Base-by-base conservation (phyloP, 345 rosid genomes). In the Capsella bursapastoris region DNA sequence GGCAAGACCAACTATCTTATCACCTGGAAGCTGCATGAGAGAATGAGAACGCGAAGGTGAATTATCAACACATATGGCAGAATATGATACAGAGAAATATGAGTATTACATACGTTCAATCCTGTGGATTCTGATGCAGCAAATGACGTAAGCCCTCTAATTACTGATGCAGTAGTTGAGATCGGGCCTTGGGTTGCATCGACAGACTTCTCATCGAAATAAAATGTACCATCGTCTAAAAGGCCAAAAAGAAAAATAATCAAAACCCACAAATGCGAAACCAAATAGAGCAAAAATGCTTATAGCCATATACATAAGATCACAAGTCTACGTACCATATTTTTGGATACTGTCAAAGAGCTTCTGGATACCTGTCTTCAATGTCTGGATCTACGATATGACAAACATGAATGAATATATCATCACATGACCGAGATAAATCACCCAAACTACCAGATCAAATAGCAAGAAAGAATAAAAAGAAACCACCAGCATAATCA, bases 271-370 rank as follows among this genome's bases (percentile, higher is more conserved):
- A 70, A 48, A 37, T 5, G 52, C 50, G 47, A 56, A 13, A 18
- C 48, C 50, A 64, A 70, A 35, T 27, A 1, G 31, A 6, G 31
- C 1, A 37, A 32, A 28, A 53, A 59, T 32, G 68, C 34, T 65
- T 0, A 34, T 34, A 34, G 37, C 37, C 37, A 34, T 2, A 29
- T 10, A 47, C 38, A 66, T 12, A 66, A 18, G 50, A 57, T 35
- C 34, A 28, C 44, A 71, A 13, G 73, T 67, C 41, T 29, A 57
- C 41, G 44, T 86, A 96, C 98, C 96, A 80, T 90, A 95, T 79
- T 87, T 89, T 78, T 90, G 84, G 57, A 90, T 83, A 67, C 86
- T 81, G 82, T 92, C 98, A 78, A 88, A 90, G 72, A 96, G 93
- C 85, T 96, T 92, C 85, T 80, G 44, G 80, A 90, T 83, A 68